Evolutionary conservation across 805 yeast genomes (phyloP).

Genomic region (Teunomyces gatunensis): DNA sequence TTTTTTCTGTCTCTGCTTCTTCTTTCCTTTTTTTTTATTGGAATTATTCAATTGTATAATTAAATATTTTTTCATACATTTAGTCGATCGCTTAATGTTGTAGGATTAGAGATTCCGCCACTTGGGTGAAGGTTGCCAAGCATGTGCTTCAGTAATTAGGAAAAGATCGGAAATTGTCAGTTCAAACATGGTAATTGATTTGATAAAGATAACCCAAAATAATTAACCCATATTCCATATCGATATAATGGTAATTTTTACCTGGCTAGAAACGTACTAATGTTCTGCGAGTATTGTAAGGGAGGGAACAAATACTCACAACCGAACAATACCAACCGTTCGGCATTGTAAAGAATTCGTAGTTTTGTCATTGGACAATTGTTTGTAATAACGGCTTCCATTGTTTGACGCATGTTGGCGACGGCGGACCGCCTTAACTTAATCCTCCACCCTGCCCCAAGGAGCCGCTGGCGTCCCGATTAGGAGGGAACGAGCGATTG

Average conservation of each 20-base stretch:
- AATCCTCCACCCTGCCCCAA: background rate
- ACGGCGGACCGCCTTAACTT: background rate
- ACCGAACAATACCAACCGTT: background rate
- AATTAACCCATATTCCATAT: too few relatives aligned
- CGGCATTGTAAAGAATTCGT: background rate
- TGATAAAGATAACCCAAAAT: background rate
- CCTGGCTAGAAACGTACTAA: background rate
- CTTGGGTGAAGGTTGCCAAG: background rate
- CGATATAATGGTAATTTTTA: background rate
- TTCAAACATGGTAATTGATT: background rate
- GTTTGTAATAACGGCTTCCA: background rate
- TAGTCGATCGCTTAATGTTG: background rate
- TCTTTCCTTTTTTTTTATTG: background rate
- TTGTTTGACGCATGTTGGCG: background rate
- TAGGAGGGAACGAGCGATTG: background rate
- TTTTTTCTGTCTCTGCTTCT: conserved; percentile 5
- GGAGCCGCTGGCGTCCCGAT: background rate
- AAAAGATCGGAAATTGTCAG: background rate
- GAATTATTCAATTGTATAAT: background rate
- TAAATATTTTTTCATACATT: background rate
- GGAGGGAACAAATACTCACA: background rate
- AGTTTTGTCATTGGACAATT: background rate
- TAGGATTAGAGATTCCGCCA: background rate
- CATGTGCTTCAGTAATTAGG: background rate
- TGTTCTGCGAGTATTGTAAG: too few relatives aligned